Conservation (phyloP, 257 asterid species). For the Ophiorrhiza pumila region DNA sequence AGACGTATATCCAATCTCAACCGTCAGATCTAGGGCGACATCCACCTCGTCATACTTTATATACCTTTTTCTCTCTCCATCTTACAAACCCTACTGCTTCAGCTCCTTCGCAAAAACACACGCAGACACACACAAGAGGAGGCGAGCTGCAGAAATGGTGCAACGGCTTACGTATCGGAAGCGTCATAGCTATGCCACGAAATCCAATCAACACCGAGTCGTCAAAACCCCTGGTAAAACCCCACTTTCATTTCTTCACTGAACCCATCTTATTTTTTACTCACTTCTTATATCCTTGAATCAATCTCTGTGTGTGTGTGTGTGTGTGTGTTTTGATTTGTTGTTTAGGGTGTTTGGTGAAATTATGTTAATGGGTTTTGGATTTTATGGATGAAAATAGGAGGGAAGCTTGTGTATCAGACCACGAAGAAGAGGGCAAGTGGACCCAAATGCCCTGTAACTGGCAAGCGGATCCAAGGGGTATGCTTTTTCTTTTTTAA, state of each 20-base stretch:
- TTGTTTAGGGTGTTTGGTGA: neutral
- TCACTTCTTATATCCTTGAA: neutral
- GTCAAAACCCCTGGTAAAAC: slow-evolving; percentile 78
- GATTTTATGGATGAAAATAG: slow-evolving; percentile 25
- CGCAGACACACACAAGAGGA: neutral
- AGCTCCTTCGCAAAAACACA: slow-evolving; percentile 12
- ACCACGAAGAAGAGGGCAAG: slow-evolving; percentile 73
- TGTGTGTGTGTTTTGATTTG: neutral
- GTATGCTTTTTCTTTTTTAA: slow-evolving; percentile 24
- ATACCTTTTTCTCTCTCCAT: slow-evolving; percentile 14
- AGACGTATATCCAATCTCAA: slow-evolving; percentile 15
- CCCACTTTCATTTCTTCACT: neutral
- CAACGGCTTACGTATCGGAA: slow-evolving; percentile 65
- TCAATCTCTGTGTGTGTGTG: neutral
- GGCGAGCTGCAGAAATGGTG: slow-evolving; percentile 49
- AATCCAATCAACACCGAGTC: slow-evolving; percentile 73
- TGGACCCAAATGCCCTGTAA: slow-evolving; percentile 82
- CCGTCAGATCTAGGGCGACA: slow-evolving; percentile 43
- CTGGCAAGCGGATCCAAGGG: slow-evolving; percentile 87
- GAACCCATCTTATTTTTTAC: neutral
- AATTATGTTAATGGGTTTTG: neutral
- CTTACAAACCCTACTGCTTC: slow-evolving; percentile 14
- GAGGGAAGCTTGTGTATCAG: slow-evolving; percentile 78
- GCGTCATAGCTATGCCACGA: slow-evolving; percentile 88
- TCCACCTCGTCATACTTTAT: neutral